These are phyloP conservation scores for Colletotrichum agaves DNA, from an alignment of 2,329 filamentous ascomycete genomes.

Conservation along the genomic window DNA sequence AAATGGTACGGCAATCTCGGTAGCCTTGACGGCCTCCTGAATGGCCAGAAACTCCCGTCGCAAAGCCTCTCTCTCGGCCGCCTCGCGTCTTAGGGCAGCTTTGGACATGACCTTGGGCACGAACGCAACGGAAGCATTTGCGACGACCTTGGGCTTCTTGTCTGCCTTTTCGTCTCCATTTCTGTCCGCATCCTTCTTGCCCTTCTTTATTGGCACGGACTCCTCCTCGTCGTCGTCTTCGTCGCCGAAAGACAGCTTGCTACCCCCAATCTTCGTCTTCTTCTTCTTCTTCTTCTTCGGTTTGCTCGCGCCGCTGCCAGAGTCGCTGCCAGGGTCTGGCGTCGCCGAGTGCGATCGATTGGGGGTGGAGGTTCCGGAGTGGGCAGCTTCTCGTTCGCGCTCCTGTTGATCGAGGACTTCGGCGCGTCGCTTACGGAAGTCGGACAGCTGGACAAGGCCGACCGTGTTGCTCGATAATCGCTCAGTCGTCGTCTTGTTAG, in stretches of 20 bases:
- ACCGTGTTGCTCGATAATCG: conserved; percentile 87
- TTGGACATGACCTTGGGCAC: conserved; percentile 77
- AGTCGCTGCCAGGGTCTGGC: conserved; percentile 54
- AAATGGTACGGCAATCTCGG: conserved; percentile 91
- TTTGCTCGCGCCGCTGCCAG: conserved; percentile 43
- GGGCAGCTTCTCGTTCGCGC: conserved; percentile 75
- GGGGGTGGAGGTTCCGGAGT: conserved; percentile 58
- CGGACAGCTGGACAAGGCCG: conserved; percentile 89
- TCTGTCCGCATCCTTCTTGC: conserved; percentile 39
- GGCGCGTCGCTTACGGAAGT: conserved; percentile 95
- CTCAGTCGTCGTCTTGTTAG: conserved; percentile 82
- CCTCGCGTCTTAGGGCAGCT: conserved; percentile 81
- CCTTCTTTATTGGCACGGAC: conserved; percentile 30
- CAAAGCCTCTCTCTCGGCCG: conserved; percentile 80
- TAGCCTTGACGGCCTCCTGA: conserved; percentile 88
- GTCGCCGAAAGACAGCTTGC: conserved; percentile 71
- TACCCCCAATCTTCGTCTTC: conserved; percentile 52
- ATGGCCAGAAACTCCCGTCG: conserved; percentile 84
- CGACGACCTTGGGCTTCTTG: conserved; percentile 63
- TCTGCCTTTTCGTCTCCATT: conserved; percentile 40
- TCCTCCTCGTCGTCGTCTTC: conserved; percentile 69
- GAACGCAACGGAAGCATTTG: conserved; percentile 69
- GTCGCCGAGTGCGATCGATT: conserved; percentile 61
- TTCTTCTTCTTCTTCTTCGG: conserved; percentile 61
- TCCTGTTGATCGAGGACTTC: conserved; percentile 94